These are phyloP conservation scores for Metahyphopichia silvanorum DNA, from an alignment of 805 yeast genomes.

Conservation along the genomic window DNA sequence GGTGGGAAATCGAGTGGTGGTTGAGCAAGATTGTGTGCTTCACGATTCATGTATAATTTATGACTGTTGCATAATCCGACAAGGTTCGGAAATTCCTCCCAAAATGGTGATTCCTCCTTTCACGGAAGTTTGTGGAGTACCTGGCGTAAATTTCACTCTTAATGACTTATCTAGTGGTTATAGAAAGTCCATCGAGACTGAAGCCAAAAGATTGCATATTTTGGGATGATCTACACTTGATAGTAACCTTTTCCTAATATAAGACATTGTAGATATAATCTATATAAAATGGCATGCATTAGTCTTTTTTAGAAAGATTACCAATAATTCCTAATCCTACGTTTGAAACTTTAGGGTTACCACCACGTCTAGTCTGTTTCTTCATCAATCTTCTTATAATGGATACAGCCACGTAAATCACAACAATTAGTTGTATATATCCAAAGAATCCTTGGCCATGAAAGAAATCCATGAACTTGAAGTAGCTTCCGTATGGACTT, in stretches of 20 bases:
- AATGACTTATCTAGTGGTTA: conserved; percentile 25
- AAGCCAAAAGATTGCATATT: conserved; percentile 26
- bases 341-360: conserved; percentile 1
- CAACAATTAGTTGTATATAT: conserved; percentile 23
- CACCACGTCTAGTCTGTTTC: conserved; percentile 4
- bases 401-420: no score
- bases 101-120: conserved; percentile 50
- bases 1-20: conserved; percentile 48
- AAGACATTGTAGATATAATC: no score
- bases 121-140: conserved; percentile 40
- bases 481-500: conserved; percentile 38
- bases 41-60: conserved; percentile 37
- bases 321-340: conserved; percentile 18
- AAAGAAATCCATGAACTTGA: conserved; percentile 41
- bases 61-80: conserved; percentile 50
- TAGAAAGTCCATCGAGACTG: conserved; percentile 33
- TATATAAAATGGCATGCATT: not conserved
- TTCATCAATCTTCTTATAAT: no score
- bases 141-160: conserved; percentile 29
- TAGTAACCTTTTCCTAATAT: no score
- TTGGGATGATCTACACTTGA: conserved; percentile 12
- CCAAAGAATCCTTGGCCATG: conserved; percentile 46
- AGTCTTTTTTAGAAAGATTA: conserved; percentile 17
- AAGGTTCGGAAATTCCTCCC: conserved; percentile 40
- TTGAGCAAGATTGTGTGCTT: conserved; percentile 41